Evolutionary conservation across 768 basidiomycete species (phyloP), one percentile per base, ranked within the genome.

Genomic region (Panaeolus cyanescens): DNA sequence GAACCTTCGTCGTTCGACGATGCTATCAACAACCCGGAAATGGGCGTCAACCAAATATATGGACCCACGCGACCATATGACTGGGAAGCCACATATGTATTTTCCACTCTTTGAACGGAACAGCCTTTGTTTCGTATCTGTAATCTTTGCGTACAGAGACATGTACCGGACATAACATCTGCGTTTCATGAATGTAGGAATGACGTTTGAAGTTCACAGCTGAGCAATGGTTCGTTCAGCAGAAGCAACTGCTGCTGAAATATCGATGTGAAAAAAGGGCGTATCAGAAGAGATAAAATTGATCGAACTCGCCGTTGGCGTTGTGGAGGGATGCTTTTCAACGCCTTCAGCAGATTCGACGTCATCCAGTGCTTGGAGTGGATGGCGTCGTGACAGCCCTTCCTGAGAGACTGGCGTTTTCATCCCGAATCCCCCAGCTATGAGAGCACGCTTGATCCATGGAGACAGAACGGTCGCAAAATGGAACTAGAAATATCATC

Each of bases 341-440:
- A 73, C 55, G 31, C 75, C 77, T 8, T 70, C 62, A 77, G 79
- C 32, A 72, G 61, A 66, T 80, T 74, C 74, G 17, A 72, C 5
- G 65, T 64, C 59, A 60, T 57, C 30, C 10, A 25, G 45, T 30
- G 61, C 37, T 70, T 64, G 30, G 64, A 59, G n/a, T 74, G 70
- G n/a, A 63, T 53, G 19, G 70, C 59, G 13, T 66, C 70, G 57
- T 78, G 82, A 10, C 81, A 78, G 63, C 86, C 85, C 1, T 90
- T 85, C n/a, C 92, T 88, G 56, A 95, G 86, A 22, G 89, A n/a
- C n/a, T 79, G 5, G 91, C 93, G 59, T 95, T 79, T 67, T 96
- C 95, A 81, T 81, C 6, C 96, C 96, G 71, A 99, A 99, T 2
- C 94, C 94, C 60, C 91, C 96, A 4, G 95, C 93, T 53, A 94